A percentile compares a stretch with the other conserved stretches of the same genome.
Conservation (phyloP, 495 filamentous ascomycete species). For the Niebla homalea region DNA sequence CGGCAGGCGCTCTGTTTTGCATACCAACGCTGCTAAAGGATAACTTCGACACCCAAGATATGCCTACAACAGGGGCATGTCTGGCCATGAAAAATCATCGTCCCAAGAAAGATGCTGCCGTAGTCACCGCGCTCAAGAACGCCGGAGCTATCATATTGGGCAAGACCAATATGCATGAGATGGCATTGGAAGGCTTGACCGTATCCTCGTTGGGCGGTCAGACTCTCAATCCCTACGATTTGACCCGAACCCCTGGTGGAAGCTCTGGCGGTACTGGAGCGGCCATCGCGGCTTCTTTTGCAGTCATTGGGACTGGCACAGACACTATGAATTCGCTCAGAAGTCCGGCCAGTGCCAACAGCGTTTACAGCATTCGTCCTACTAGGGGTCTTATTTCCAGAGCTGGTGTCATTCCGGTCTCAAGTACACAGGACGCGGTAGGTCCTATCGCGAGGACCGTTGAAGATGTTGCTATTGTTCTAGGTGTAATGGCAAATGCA, state of each 20-base stretch:
- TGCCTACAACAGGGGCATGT: conserved; percentile 43
- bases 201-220: conserved; percentile 50
- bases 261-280: conserved; percentile 51
- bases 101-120: conserved; percentile 33
- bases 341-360: conserved; percentile 49
- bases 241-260: conserved; percentile 47
- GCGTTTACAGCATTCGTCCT: conserved; percentile 46
- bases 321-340: conserved; percentile 53
- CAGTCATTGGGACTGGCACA: conserved; percentile 43
- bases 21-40: conserved; percentile 52
- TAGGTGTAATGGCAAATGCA: conserved; percentile 43
- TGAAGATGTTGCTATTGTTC: conserved; percentile 38
- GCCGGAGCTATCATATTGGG: conserved; percentile 54
- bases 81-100: conserved; percentile 31
- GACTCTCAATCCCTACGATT: conserved; percentile 50
- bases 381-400: conserved; percentile 41
- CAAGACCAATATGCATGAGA: conserved; percentile 52
- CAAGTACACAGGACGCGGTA: conserved; percentile 45
- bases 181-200: conserved; percentile 48
- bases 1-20: conserved; percentile 36
- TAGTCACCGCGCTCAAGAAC: conserved; percentile 34
- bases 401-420: conserved; percentile 45
- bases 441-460: conserved; percentile 45
- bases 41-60: conserved; percentile 40
- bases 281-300: conserved; percentile 44